Conservation (phyloP, 2,329 filamentous ascomycete genomes). For the Immersiporthe knoxdaviesiana region DNA sequence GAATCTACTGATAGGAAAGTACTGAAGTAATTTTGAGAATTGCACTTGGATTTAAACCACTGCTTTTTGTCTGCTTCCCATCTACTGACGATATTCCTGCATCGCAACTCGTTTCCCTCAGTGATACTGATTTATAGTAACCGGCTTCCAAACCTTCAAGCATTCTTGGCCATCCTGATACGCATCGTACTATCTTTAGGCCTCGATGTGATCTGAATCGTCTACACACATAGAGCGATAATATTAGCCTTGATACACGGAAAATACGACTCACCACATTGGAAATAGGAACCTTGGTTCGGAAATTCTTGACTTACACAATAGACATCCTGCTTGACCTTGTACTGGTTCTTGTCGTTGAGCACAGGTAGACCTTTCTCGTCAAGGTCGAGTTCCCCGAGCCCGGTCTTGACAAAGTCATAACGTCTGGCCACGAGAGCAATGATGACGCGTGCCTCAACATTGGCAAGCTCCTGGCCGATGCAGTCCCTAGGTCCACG, state of each 20-base stretch:
- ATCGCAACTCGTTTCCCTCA: background rate
- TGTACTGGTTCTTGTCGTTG: conserved; percentile 1
- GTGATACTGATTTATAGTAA: background rate
- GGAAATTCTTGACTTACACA: background rate
- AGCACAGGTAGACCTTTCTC: conserved; percentile 31
- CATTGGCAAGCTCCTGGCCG: conserved; percentile 46
- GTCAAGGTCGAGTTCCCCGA: conserved; percentile 35
- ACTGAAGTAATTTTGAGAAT: background rate
- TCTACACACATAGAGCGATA: background rate
- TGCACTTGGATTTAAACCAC: background rate
- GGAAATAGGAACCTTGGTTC: background rate
- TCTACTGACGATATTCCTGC: background rate
- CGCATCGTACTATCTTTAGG: conserved; percentile 8
- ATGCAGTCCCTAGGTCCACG: conserved; percentile 53
- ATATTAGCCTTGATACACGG: background rate
- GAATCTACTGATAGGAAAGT: too few species aligned
- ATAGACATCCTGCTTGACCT: conserved; percentile 4
- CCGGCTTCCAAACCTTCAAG: background rate
- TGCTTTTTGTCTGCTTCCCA: too few species aligned
- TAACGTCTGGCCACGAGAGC: conserved; percentile 37
- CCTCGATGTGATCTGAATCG: conserved; percentile 4
- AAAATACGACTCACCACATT: background rate
- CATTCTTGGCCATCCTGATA: background rate
- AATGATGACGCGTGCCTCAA: conserved; percentile 39
- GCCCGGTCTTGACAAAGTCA: conserved; percentile 39